phyloP scores from a whole-genome alignment of 2,329 filamentous ascomycete genomes.

The Coleophoma cylindrospora region DNA sequence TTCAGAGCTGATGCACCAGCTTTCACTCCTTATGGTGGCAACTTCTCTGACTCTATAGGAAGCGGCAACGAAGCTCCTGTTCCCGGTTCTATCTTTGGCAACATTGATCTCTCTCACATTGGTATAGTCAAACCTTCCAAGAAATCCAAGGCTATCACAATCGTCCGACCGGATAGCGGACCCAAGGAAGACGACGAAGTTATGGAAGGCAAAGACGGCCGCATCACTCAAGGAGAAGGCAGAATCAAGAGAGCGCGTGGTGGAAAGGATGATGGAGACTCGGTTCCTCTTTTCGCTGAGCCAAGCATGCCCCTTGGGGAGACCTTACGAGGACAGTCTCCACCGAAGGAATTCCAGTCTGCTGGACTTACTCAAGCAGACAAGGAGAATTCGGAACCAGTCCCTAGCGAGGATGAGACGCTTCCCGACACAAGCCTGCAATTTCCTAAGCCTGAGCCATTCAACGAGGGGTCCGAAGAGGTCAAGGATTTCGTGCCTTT shows the following conservation, averaged over 20 bases:
- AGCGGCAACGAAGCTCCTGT: slow-evolving; percentile 36
- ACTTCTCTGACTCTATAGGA: slow-evolving; percentile 39
- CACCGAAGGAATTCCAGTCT: slow-evolving; percentile 17
- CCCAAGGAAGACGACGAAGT: slow-evolving; percentile 33
- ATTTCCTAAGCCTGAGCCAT: slow-evolving; percentile 1
- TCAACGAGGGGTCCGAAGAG: slow-evolving; percentile 10
- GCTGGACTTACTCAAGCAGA: slow-evolving; percentile 13
- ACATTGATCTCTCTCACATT: slow-evolving; percentile 56
- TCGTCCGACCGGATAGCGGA: slow-evolving; percentile 59
- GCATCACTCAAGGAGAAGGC: slow-evolving; percentile 56
- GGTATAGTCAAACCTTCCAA: slow-evolving; percentile 63
- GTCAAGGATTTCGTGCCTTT: slow-evolving; percentile 53
- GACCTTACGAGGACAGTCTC: slow-evolving; percentile 23
- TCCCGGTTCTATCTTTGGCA: slow-evolving; percentile 58
- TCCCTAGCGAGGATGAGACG: slow-evolving; percentile 7
- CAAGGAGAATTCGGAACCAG: slow-evolving; percentile 25
- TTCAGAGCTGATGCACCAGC: slow-evolving; percentile 74
- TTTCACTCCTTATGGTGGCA: slow-evolving; percentile 59
- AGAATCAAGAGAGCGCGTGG: slow-evolving; percentile 73
- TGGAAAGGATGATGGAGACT: slow-evolving; percentile 60
- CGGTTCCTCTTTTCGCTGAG: slow-evolving; percentile 70
- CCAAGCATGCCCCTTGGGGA: slow-evolving; percentile 34
- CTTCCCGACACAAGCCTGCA: background rate
- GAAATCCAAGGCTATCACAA: slow-evolving; percentile 79
- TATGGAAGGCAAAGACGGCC: slow-evolving; percentile 54